Evolutionary conservation across 176 grass and related monocot species (phyloP).

Genomic region (Juncus inflexus): DNA sequence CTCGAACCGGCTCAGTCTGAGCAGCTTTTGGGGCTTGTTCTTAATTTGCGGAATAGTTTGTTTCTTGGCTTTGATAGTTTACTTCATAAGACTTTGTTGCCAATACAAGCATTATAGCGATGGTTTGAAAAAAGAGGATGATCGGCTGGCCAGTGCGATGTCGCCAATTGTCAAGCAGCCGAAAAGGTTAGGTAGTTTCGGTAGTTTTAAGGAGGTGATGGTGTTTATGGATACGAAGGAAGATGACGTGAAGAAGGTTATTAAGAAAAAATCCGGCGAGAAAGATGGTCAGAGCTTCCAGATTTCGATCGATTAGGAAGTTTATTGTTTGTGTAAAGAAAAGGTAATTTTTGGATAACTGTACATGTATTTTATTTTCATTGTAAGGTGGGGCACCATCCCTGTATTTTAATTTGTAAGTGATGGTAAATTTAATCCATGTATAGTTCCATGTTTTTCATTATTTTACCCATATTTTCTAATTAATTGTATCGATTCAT

Average conservation of each 20-base stretch:
- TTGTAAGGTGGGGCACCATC: too few relatives aligned
- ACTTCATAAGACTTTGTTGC: conserved; percentile 44
- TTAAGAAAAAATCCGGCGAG: conserved; percentile 45
- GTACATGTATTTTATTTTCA: too few relatives aligned
- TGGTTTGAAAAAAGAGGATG: background rate
- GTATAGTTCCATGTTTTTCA: too few relatives aligned
- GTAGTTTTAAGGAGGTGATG: conserved; percentile 57
- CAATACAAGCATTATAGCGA: conserved; percentile 43
- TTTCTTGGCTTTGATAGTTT: conserved; percentile 38
- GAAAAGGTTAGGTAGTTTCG: conserved; percentile 23
- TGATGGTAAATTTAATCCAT: too few relatives aligned
- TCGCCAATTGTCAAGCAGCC: background rate
- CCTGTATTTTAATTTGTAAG: too few relatives aligned
- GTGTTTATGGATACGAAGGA: conserved; percentile 66
- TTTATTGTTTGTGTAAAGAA: background rate
- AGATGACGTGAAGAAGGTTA: conserved; percentile 28
- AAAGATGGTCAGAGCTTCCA: conserved; percentile 43
- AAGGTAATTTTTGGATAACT: too few relatives aligned
- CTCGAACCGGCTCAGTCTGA: conserved; percentile 46
- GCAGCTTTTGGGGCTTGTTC: conserved; percentile 86
- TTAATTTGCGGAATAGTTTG: conserved; percentile 65
- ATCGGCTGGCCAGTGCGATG: background rate
- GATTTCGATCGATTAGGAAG: conserved; percentile 16
- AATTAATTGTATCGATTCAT: too few relatives aligned
- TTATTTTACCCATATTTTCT: too few relatives aligned